Base-by-base conservation (phyloP, 495 filamentous ascomycete species). In the Penicillium pulvis region DNA sequence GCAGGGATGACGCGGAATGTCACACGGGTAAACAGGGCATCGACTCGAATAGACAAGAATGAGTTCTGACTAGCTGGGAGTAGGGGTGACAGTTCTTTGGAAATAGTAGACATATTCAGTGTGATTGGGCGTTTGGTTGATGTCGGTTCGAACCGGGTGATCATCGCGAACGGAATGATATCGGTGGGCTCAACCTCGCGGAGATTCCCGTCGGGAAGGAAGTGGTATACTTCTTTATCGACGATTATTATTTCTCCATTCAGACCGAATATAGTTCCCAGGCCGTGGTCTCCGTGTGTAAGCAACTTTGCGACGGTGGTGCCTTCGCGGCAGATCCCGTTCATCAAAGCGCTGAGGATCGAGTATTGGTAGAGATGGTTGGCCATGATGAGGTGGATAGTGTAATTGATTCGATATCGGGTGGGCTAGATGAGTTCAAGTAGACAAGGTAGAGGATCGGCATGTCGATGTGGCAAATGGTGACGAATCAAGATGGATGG, bases 181-280 rank as follows among this genome's bases (percentile, higher is more conserved):
- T 56, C 43, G n/a, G 42, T 33, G 1, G 19, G 0, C 19, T 45
- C 19, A 16, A 56, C 19, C 33, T 14, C 48, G 28, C 28, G 43
- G 2, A 56, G 28, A 12, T 56, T 5, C n/a, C 33, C 23, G 6
- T 42, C 42, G 2, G 60, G 39, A n/a, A 60, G 35, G 19, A 67
- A 63, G 20, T 83, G 81, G 62, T 80, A 83, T 28, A 74, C 68
- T 10, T 64, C 59, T 53, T 70, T 69, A 55, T 82, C 77, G 14
- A 83, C 59, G n/a, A 82, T 66, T 31, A 83, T 73, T 64, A 83
- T 77, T 63, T 83, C 81, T 62, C 81, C 81, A 46, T 73, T 71
- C 62, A 84, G 77, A 56, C 64, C 53, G 11, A 60, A 58, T 55
- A 83, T 77, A n/a, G 81, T 83, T 17, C 81, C 81, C 0, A 83